Percentiles rank a stretch among this genome's conserved stretches.
Evolutionary conservation across 192 early-diverging fungal species (phyloP).

Genomic region (Dimargaris cristalligena): DNA sequence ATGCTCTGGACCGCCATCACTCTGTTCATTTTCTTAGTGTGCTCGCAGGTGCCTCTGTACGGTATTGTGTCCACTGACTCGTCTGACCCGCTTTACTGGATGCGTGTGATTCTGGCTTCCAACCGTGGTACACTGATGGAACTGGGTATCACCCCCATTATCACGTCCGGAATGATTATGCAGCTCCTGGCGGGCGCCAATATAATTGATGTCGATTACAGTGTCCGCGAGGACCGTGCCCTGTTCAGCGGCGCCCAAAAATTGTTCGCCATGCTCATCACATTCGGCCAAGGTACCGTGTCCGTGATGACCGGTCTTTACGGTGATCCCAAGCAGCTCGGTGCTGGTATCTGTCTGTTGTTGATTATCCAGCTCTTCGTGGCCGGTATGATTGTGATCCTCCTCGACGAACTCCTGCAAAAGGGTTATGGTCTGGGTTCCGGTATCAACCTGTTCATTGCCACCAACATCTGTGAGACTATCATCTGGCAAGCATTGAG

Average conservation of each 20-base stretch:
- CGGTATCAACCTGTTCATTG: constrained; percentile 98
- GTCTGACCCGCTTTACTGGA: constrained; percentile 98
- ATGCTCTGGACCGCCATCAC: constrained; percentile 99
- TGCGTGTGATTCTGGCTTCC: constrained; percentile 98
- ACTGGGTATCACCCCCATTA: constrained; percentile 98
- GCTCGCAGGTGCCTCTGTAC: constrained; percentile 98
- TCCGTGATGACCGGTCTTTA: constrained; percentile 98
- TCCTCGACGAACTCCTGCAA: constrained; percentile 97
- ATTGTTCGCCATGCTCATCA: constrained; percentile 95
- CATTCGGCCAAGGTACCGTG: constrained; percentile 95
- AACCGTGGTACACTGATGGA: constrained; percentile 99
- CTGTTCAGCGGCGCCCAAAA: constrained; percentile 99
- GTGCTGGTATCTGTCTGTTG: constrained; percentile 88
- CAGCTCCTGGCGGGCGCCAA: constrained; percentile 96
- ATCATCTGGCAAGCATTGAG: constrained; percentile 98
- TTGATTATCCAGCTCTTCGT: constrained; percentile 95
- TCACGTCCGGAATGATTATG: constrained; percentile 99
- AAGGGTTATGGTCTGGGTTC: constrained; percentile 99
- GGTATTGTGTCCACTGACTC: constrained; percentile 99
- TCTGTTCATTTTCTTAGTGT: constrained; percentile 97
- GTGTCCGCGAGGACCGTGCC: constrained; percentile 94
- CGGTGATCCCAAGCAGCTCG: constrained; percentile 88
- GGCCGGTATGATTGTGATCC: constrained; percentile 91
- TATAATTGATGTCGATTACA: constrained; percentile 98
- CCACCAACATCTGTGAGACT: constrained; percentile 99